Evolutionary conservation across 331 rosid species (phyloP), one percentile per base, ranked within the genome.

Genomic region (Telfairia occidentalis): DNA sequence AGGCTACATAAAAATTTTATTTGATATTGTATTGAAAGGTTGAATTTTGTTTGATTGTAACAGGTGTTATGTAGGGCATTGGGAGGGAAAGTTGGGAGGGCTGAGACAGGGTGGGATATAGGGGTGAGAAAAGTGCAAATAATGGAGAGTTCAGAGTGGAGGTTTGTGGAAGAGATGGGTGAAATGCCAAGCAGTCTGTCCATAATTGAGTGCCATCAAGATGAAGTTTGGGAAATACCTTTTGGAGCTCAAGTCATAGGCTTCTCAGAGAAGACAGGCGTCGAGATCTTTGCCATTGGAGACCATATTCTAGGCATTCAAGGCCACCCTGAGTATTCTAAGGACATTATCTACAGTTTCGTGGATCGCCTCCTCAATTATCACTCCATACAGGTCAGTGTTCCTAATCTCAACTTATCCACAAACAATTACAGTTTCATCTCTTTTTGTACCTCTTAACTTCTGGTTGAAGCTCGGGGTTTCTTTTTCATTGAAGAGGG

Each of bases 221-320:
- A 91, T 57, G 96, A 91, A 81, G 87, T 89, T 74, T 85, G 79
- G 81, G 86, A 89, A 84, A 78, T 91, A 32, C 96, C 97, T 32
- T 1, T 26, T 19, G 89, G 89, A 7, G 92, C 95, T 28, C 55
- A 83, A 73, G 90, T 89, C 34, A 77, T 89, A 29, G 96, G 85
- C 1, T 84, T 73, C 55, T 91, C 97, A 3, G 84, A 86, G 19
- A 89, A 86, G 83, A 89, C 91, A 19, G 81, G 82, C 0, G 96
- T 91, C 15, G 96, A 91, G 73, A 82, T 89, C 81, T 91, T 91
- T 80, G 76, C 76, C 66, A 79, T 89, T 75, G 87, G 61, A 65
- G 79, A 78, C 10, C 88, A 87, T 71, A 77, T 89, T 74, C 79
- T 89, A 54, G 96, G 96, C 19, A 86, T 91, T 60, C 96, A 89